A percentile compares a stretch with the other conserved stretches of the same genome.
These are phyloP conservation scores for Stephania yunnanensis DNA, from an alignment of 164 flowering plant genomes.

Conservation along the genomic window DNA sequence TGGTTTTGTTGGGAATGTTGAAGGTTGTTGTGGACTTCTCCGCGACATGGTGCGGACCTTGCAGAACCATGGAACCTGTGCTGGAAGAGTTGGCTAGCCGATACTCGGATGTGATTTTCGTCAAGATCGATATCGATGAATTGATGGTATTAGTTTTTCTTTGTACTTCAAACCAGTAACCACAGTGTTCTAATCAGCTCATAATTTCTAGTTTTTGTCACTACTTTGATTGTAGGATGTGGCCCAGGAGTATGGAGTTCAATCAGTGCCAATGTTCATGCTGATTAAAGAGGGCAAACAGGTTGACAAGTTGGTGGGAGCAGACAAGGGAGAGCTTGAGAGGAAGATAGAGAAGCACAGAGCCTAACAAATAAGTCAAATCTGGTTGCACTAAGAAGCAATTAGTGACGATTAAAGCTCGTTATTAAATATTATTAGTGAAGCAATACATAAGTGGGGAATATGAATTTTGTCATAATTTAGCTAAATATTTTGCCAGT, in stretches of 20 bases:
- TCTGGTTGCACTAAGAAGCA: too few species aligned
- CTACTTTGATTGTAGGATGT: conserved; percentile 20
- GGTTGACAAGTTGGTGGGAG: conserved; percentile 67
- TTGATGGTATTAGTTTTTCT: conserved; percentile 34
- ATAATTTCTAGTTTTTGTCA: not conserved
- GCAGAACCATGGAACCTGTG: conserved; percentile 61
- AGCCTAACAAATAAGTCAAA: not conserved
- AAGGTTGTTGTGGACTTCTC: conserved; percentile 68
- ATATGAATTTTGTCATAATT: too few species aligned
- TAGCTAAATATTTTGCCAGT: too few species aligned
- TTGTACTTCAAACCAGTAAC: not conserved
- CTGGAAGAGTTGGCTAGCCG: conserved; percentile 39
- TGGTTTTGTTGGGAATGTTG: not conserved
- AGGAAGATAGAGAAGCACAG: conserved; percentile 37
- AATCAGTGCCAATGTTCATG: conserved; percentile 80
- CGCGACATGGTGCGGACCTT: conserved; percentile 89
- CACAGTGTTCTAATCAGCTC: not conserved
- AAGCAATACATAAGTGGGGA: too few species aligned
- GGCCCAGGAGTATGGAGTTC: conserved; percentile 52
- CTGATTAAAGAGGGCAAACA: conserved; percentile 66
- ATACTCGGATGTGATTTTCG: conserved; percentile 55
- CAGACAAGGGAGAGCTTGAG: conserved; percentile 65
- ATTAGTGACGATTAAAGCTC: too few species aligned
- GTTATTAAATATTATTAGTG: too few species aligned
- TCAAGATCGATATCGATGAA: conserved; percentile 77